These are phyloP conservation scores for Diaporthe caulivora DNA, from an alignment of 2,329 filamentous ascomycete species.

Conservation along the genomic window DNA sequence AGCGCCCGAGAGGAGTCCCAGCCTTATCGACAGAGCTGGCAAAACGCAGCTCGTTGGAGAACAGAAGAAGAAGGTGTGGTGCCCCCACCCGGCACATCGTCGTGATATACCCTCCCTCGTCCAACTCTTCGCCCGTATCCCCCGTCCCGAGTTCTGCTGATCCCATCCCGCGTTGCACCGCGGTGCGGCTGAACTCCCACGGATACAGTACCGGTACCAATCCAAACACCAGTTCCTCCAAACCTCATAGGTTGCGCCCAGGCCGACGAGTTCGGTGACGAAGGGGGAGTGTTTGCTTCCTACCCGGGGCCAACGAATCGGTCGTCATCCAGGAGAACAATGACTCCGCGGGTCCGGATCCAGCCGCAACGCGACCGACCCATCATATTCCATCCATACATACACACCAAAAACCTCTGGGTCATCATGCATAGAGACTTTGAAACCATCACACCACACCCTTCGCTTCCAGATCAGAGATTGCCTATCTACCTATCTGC, in stretches of 20 bases:
- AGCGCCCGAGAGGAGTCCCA: not conserved
- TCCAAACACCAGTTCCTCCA: slow-evolving; percentile 27
- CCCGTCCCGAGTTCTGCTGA: not conserved
- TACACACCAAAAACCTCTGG: not conserved
- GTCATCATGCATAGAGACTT: not conserved
- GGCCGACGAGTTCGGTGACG: not conserved
- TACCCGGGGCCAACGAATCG: not conserved
- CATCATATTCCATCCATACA: not conserved
- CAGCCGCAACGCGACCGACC: not conserved
- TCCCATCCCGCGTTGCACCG: not conserved
- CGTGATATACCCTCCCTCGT: not conserved
- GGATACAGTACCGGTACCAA: not conserved
- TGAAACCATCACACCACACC: not conserved
- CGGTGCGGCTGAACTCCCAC: not conserved
- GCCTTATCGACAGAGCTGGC: not conserved
- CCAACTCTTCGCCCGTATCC: no score
- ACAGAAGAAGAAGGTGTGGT: not conserved
- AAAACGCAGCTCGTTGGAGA: slow-evolving; percentile 23
- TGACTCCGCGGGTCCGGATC: not conserved
- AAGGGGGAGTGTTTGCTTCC: not conserved
- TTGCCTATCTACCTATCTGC: not conserved
- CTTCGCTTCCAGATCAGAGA: not conserved
- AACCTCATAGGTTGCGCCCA: no score
- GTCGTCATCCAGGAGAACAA: not conserved
- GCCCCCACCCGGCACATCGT: slow-evolving; percentile 9